Percentiles rank a stretch among this genome's conserved stretches.
These are phyloP conservation scores for Lachancea thermotolerans DNA, from an alignment of 805 yeast genomes.

Conservation along the genomic window DNA sequence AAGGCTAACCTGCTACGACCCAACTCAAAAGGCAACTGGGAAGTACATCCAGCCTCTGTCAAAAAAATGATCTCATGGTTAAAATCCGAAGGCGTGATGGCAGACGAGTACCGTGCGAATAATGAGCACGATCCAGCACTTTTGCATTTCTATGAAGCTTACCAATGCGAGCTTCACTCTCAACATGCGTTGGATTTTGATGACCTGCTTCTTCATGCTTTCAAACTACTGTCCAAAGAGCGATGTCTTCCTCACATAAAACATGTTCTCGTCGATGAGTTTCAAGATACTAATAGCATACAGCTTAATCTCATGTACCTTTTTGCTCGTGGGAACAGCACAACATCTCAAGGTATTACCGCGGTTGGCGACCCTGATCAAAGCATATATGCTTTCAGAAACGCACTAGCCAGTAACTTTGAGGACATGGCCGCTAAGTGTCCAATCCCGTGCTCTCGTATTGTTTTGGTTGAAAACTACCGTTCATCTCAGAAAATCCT, in stretches of 20 bases:
- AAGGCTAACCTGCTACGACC: constrained; percentile 25
- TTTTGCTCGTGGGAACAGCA: constrained; percentile 38
- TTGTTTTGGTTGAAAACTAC: constrained; percentile 62
- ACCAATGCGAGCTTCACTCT: constrained; percentile 42
- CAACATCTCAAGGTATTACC: constrained; percentile 52
- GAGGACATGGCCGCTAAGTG: constrained; percentile 41
- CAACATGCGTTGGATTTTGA: constrained; percentile 68
- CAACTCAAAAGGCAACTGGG: constrained; percentile 27
- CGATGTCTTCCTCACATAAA: constrained; percentile 44
- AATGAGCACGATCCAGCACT: constrained; percentile 29
- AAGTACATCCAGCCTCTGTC: constrained; percentile 37
- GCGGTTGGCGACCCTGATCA: constrained; percentile 97
- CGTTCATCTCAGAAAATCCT: constrained; percentile 70
- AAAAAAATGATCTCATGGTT: constrained; percentile 45
- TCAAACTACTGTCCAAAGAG: constrained; percentile 38
- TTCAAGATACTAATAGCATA: constrained; percentile 80
- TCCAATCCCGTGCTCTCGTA: constrained; percentile 30
- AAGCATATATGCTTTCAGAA: constrained; percentile 82
- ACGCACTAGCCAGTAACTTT: constrained; percentile 69
- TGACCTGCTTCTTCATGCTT: constrained; percentile 60
- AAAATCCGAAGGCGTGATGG: constrained; percentile 46
- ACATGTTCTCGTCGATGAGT: constrained; percentile 87
- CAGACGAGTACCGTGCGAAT: constrained; percentile 34
- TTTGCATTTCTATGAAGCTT: constrained; percentile 40
- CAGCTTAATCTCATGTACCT: constrained; percentile 64